Evolutionary conservation across 2,329 filamentous ascomycete species (phyloP).

Genomic region (Dactylella cylindrospora): DNA sequence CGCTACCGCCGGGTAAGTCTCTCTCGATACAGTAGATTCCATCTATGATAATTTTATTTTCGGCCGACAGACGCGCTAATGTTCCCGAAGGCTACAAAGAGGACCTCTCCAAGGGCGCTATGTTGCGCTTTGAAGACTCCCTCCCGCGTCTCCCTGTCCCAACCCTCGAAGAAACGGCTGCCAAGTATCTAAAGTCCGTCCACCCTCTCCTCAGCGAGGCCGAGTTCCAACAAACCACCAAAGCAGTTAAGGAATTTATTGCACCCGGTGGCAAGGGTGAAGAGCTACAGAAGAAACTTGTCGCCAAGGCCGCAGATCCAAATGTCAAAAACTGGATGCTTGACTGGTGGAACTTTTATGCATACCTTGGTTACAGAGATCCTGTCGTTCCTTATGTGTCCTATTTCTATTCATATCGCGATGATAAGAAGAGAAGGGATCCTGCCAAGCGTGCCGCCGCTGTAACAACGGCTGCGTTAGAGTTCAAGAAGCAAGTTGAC

Average conservation of each 20-base stretch:
- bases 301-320: constrained; percentile 76
- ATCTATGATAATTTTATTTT: not conserved
- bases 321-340: constrained; percentile 89
- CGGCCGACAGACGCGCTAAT: constrained; percentile 11
- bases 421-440: constrained; percentile 83
- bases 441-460: constrained; percentile 91
- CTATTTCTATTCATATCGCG: constrained; percentile 98
- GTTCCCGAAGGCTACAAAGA: constrained; percentile 68
- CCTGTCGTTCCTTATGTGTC: constrained; percentile 97
- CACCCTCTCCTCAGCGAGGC: constrained; percentile 69
- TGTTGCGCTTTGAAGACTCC: constrained; percentile 84
- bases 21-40: not conserved
- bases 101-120: constrained; percentile 74
- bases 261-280: constrained; percentile 80
- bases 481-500: constrained; percentile 95
- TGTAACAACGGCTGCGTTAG: constrained; percentile 78
- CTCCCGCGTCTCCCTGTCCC: constrained; percentile 77
- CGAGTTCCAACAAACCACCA: constrained; percentile 73
- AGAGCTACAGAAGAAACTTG: constrained; percentile 81
- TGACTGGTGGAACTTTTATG: constrained; percentile 97
- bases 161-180: constrained; percentile 76
- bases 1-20: constrained; percentile 33
- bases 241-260: constrained; percentile 84
- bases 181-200: constrained; percentile 77
- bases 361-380: constrained; percentile 90